Evolutionary conservation across 2,329 filamentous ascomycete species (phyloP).

Genomic region (Talaromyces sp.): DNA sequence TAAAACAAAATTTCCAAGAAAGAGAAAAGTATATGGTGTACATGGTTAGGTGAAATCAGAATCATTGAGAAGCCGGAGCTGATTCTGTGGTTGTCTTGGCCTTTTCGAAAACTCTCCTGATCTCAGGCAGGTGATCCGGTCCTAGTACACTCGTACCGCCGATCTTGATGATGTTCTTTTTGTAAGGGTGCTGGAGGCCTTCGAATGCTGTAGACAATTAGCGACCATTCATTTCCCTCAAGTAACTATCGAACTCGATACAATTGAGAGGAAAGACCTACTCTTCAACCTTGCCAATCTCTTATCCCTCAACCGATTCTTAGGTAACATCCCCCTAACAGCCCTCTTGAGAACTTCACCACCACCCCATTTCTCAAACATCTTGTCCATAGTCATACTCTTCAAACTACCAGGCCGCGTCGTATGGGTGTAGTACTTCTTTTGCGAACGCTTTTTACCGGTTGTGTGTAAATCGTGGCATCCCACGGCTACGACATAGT

Average conservation of each 20-base stretch:
- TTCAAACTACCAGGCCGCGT: slow-evolving; percentile 85
- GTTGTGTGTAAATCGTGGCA: slow-evolving; percentile 85
- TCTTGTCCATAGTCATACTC: slow-evolving; percentile 87
- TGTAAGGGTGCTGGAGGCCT: slow-evolving; percentile 86
- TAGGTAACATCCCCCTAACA: slow-evolving; percentile 95
- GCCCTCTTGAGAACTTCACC: slow-evolving; percentile 87
- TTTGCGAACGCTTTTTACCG: slow-evolving; percentile 88
- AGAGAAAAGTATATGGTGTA: slow-evolving; percentile 17
- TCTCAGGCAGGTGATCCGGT: slow-evolving; percentile 31
- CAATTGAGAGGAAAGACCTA: slow-evolving; percentile 33
- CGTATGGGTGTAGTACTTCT: slow-evolving; percentile 93
- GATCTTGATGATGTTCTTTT: slow-evolving; percentile 78
- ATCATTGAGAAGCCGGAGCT: slow-evolving; percentile 15
- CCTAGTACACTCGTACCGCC: slow-evolving; percentile 53
- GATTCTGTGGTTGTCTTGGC: slow-evolving; percentile 30
- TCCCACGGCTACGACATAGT: slow-evolving; percentile 94
- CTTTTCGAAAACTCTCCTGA: slow-evolving; percentile 39
- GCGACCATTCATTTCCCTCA: neutral
- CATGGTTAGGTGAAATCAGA: slow-evolving; percentile 11
- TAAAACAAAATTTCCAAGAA: slow-evolving; percentile 23
- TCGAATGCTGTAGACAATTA: slow-evolving; percentile 67
- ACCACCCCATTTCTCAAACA: slow-evolving; percentile 93
- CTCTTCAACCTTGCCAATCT: slow-evolving; percentile 82
- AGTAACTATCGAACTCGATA: no score
- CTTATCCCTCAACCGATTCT: slow-evolving; percentile 89